These are phyloP conservation scores for Pichia sp. DNA, from an alignment of 1,139 yeast species.

Conservation along the genomic window DNA sequence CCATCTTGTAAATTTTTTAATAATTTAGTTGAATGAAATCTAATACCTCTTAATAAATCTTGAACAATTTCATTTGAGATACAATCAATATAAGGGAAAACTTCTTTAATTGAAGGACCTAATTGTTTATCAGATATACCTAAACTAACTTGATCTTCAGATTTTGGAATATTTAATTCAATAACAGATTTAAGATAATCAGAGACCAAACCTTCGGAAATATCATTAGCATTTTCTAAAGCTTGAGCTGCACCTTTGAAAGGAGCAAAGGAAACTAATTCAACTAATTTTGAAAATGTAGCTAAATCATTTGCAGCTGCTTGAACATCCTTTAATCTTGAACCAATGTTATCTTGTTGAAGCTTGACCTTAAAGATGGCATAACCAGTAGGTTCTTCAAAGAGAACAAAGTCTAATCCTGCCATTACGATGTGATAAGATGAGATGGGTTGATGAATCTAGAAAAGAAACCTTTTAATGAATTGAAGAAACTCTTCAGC, in stretches of 20 bases:
- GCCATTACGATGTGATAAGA: slow-evolving; percentile 32
- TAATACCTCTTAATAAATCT: slow-evolving; percentile 90
- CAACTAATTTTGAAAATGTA: slow-evolving; percentile 86
- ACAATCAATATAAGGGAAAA: slow-evolving; percentile 83
- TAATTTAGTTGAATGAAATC: slow-evolving; percentile 83
- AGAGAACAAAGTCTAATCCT: slow-evolving; percentile 84
- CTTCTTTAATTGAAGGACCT: slow-evolving; percentile 94
- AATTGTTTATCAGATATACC: slow-evolving; percentile 94
- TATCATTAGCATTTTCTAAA: slow-evolving; percentile 94
- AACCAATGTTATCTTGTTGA: slow-evolving; percentile 92
- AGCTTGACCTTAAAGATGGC: slow-evolving; percentile 90
- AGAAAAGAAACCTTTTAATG: not conserved
- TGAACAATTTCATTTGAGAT: slow-evolving; percentile 87
- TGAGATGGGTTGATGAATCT: not conserved
- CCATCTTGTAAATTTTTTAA: slow-evolving; percentile 90
- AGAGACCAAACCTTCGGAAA: slow-evolving; percentile 92
- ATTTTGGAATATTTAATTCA: slow-evolving; percentile 88
- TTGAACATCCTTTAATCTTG: slow-evolving; percentile 91
- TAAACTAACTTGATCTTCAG: slow-evolving; percentile 54
- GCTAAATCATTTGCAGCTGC: slow-evolving; percentile 82
- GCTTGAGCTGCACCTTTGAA: slow-evolving; percentile 99
- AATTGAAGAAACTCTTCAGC: not conserved
- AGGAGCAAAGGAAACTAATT: slow-evolving; percentile 93
- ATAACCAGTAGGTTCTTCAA: slow-evolving; percentile 98
- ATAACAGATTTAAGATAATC: slow-evolving; percentile 85